Base-by-base conservation (phyloP, 2,329 filamentous ascomycete genomes). In the Didymella pinodella region DNA sequence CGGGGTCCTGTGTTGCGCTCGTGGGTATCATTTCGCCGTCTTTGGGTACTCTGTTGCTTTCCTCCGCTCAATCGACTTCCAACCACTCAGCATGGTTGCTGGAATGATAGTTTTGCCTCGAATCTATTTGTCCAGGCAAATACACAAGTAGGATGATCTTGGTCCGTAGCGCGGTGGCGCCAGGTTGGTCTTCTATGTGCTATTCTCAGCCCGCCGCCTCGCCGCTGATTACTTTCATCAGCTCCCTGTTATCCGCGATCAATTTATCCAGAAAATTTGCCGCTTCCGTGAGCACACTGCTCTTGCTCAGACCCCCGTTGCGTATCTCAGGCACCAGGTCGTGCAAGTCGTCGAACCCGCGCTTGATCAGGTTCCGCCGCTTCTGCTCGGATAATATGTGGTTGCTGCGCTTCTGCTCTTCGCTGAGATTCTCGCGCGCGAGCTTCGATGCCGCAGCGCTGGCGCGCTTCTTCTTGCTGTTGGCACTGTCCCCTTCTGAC, bases 311-410 rank as follows among this genome's bases (percentile, higher is more conserved):
- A 1, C 90, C 90, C 8, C 90, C 90, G 26, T 86, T 88, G 54
- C 84, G 85, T 11, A 96, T 82, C 16, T 88, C 89, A 0, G 93
- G 92, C 0, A 96, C 90, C 22, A 96, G 81, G 28, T 87, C 83
- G 64, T 86, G 86, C n/a, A 96, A 79, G 57, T 94, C 90, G 43
- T 93, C 90, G 67, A 94, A 96, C 0, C 91, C 91, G 65, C 90
- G 85, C 71, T 92, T 90, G 69, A 94, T 94, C 46, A 93, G 81
- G 26, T 91, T 92, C 47, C 92, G 84, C 32, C 93, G 85, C 77
- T 95, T 96, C 78, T 96, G 91, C 73, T 96, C 92, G 51, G 92
- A 95, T 51, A 88, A 84, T 64, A 96, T 95, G 72, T 96, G 92
- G 66, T 97, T 96, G 69, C 88, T 89, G 45, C 91, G 84, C 77